These are phyloP conservation scores for Macrolepiota dolichaula DNA, from an alignment of 768 basidiomycete species.

Conservation along the genomic window DNA sequence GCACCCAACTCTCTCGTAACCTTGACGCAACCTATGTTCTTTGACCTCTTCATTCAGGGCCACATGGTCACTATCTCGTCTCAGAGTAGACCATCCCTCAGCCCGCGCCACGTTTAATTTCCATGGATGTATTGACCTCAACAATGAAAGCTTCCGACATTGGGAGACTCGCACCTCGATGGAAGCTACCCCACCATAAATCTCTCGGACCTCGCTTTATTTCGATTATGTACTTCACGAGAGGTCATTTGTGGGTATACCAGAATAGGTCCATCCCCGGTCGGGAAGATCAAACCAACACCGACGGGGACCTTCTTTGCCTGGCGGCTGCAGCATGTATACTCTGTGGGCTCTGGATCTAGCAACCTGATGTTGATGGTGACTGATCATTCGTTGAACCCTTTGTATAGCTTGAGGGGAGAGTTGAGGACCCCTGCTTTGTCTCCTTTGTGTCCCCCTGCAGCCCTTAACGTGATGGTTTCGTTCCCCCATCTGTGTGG, in stretches of 20 bases:
- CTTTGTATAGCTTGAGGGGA: not conserved
- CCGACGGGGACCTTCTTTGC: not conserved
- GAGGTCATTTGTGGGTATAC: not conserved
- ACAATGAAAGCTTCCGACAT: not conserved
- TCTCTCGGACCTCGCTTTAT: not conserved
- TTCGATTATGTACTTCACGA: not conserved
- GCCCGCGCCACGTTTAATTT: not conserved
- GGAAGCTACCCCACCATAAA: not conserved
- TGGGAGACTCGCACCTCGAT: not conserved
- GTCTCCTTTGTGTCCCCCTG: constrained; percentile 11
- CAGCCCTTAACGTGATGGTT: not conserved
- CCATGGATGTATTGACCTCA: not conserved
- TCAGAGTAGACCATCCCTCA: not conserved
- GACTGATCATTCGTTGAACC: not conserved
- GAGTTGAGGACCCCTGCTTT: not conserved
- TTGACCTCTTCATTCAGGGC: not conserved
- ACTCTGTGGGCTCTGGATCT: not conserved
- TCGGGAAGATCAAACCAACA: not conserved
- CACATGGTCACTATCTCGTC: not conserved
- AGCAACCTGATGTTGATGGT: not conserved
- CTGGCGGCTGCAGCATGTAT: constrained; percentile 8
- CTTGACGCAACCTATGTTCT: not conserved
- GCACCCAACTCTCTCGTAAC: not conserved
- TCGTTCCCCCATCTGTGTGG: not conserved
- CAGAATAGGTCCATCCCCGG: not conserved